Percentiles rank a stretch among this genome's conserved stretches.
These are phyloP conservation scores for Eucalyptus cloeziana DNA, from an alignment of 345 rosid genomes.

Conservation along the genomic window DNA sequence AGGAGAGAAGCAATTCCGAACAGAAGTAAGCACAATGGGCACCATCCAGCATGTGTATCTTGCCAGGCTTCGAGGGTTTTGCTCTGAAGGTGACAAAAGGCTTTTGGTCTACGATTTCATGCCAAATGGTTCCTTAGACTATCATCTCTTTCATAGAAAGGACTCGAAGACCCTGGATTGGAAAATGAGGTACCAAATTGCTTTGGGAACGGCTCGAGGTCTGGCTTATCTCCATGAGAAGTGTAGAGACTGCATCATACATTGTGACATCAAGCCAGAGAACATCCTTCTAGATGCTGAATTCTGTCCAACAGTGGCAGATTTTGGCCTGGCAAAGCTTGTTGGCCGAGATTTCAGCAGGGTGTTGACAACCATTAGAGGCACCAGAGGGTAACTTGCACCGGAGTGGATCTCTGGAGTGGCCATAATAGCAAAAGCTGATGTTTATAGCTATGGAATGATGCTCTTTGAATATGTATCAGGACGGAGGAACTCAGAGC, in stretches of 20 bases:
- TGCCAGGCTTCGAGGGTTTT: conserved; percentile 75
- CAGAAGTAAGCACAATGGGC: conserved; percentile 75
- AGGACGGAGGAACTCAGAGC: conserved; percentile 59
- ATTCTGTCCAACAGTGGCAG: conserved; percentile 69
- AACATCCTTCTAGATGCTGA: conserved; percentile 68
- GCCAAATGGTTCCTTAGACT: conserved; percentile 69
- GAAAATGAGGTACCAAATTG: conserved; percentile 49
- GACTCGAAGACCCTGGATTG: conserved; percentile 30
- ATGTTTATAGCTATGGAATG: conserved; percentile 85
- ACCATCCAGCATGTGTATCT: conserved; percentile 74
- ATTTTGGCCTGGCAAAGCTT: conserved; percentile 84
- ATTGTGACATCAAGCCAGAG: conserved; percentile 81
- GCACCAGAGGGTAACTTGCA: conserved; percentile 90
- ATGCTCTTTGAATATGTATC: conserved; percentile 66
- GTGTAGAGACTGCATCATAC: conserved; percentile 82
- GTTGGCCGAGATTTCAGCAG: conserved; percentile 79
- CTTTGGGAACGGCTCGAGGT: conserved; percentile 75
- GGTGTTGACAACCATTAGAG: conserved; percentile 75
- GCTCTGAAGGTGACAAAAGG: conserved; percentile 51
- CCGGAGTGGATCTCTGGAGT: conserved; percentile 91
- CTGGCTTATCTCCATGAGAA: conserved; percentile 68
- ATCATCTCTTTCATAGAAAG: conserved; percentile 27
- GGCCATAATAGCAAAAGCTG: conserved; percentile 71
- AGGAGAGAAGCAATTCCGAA: conserved; percentile 84
- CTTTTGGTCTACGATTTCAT: conserved; percentile 76